phyloP scores from a whole-genome alignment of 305 asterid genomes.

The Lippia alba region DNA sequence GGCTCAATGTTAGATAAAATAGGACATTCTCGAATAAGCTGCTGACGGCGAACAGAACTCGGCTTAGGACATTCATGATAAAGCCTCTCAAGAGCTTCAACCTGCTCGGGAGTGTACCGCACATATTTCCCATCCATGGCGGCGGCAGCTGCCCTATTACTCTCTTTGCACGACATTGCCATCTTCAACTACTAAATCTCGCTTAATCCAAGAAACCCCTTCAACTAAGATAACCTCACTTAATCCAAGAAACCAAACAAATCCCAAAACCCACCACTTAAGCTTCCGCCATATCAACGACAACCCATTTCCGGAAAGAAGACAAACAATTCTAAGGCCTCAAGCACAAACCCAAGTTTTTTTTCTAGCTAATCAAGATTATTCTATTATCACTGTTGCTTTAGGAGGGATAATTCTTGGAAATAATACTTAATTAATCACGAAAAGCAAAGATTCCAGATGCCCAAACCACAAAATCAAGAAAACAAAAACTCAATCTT shows the following conservation, averaged over 20 bases:
- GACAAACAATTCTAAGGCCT: slow-evolving; percentile 24
- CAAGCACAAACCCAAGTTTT: slow-evolving; percentile 10
- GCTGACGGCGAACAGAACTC: slow-evolving; percentile 72
- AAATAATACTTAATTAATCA: slow-evolving; percentile 21
- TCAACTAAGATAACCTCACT: slow-evolving; percentile 27
- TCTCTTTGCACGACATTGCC: slow-evolving; percentile 62
- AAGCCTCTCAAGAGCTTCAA: slow-evolving; percentile 71
- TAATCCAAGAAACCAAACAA: slow-evolving; percentile 12
- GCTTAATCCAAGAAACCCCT: slow-evolving; percentile 5
- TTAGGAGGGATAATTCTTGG: neutral
- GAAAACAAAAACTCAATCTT: slow-evolving; percentile 1
- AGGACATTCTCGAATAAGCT: slow-evolving; percentile 69
- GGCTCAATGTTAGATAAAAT: slow-evolving; percentile 64
- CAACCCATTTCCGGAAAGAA: slow-evolving; percentile 27
- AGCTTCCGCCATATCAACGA: slow-evolving; percentile 14
- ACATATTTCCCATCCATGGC: slow-evolving; percentile 65
- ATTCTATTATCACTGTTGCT: slow-evolving; percentile 18
- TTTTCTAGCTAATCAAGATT: slow-evolving; percentile 20
- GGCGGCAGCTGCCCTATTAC: slow-evolving; percentile 38
- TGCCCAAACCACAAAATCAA: slow-evolving; percentile 14
- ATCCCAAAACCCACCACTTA: neutral
- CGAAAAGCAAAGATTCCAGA: slow-evolving; percentile 35
- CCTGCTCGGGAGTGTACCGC: slow-evolving; percentile 69
- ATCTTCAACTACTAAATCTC: slow-evolving; percentile 34
- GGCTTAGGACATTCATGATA: slow-evolving; percentile 74